Conservation (phyloP, 371 early-diverging fungal genomes). For the Rhizomucor miehei region DNA sequence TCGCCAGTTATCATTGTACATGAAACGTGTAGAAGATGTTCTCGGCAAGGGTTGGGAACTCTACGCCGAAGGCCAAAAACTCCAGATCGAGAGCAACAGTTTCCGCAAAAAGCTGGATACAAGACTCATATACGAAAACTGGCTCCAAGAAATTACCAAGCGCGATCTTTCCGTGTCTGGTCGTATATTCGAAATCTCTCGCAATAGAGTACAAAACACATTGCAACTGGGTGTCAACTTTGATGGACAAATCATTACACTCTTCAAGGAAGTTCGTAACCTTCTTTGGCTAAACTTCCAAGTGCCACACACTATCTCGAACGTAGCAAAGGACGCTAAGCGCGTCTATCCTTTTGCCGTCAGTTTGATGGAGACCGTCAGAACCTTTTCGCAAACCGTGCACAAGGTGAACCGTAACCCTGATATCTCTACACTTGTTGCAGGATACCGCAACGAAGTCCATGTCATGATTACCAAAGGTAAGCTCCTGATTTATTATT, state of each 20-base stretch:
- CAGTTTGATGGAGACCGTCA: conserved; percentile 90
- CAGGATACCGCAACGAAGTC: conserved; percentile 89
- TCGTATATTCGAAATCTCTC: conserved; percentile 87
- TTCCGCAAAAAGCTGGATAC: conserved; percentile 95
- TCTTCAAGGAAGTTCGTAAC: conserved; percentile 98
- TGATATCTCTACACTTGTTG: conserved; percentile 78
- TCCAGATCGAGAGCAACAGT: conserved; percentile 85
- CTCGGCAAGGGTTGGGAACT: conserved; percentile 97
- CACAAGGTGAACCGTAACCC: conserved; percentile 76
- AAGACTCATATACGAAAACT: conserved; percentile 83
- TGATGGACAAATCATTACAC: conserved; percentile 89
- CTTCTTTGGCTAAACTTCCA: conserved; percentile 90
- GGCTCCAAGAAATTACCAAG: conserved; percentile 87
- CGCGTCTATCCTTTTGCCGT: conserved; percentile 98
- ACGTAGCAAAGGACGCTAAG: conserved; percentile 94
- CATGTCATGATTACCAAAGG: conserved; percentile 90
- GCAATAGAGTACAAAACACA: conserved; percentile 77
- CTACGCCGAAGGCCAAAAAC: conserved; percentile 94
- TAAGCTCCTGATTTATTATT: too few species aligned
- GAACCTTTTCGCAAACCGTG: conserved; percentile 89
- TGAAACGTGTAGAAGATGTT: conserved; percentile 97
- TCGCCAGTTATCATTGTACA: conserved; percentile 90
- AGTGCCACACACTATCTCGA: conserved; percentile 91
- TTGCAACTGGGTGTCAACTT: conserved; percentile 91
- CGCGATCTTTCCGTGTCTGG: conserved; percentile 88